Conservation (phyloP, 495 filamentous ascomycete species). For the Xylaria sp. region DNA sequence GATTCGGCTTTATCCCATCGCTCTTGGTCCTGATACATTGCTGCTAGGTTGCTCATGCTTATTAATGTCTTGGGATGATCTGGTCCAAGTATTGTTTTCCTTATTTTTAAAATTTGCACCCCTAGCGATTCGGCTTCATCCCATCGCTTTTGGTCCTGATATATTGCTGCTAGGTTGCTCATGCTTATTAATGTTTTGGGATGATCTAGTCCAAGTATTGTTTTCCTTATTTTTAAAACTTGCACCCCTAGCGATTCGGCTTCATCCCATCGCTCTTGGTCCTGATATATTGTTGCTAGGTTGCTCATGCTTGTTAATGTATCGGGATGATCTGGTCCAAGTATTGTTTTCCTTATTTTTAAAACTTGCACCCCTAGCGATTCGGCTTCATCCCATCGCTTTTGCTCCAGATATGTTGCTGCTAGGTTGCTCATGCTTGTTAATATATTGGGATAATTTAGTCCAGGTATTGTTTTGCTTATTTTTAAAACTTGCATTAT, state of each 20-base stretch:
- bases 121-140: slow-evolving; percentile 45
- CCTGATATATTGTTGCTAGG: slow-evolving; percentile 44
- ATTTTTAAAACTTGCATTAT: slow-evolving; percentile 43
- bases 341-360: slow-evolving; percentile 38
- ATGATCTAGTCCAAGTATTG: slow-evolving; percentile 48
- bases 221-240: slow-evolving; percentile 43
- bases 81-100: slow-evolving; percentile 42
- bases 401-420: slow-evolving; percentile 41
- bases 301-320: slow-evolving; percentile 45
- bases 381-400: slow-evolving; percentile 46
- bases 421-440: slow-evolving; percentile 24
- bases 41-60: slow-evolving; percentile 42
- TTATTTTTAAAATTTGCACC: slow-evolving; percentile 43
- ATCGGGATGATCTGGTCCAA: slow-evolving; percentile 49
- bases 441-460: slow-evolving; percentile 49
- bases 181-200: slow-evolving; percentile 51
- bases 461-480: slow-evolving; percentile 42
- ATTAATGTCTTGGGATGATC: slow-evolving; percentile 53
- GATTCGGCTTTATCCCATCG: slow-evolving; percentile 44
- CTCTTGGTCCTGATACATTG: slow-evolving; percentile 43
- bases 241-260: slow-evolving; percentile 44
- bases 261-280: slow-evolving; percentile 45
- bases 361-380: slow-evolving; percentile 44
- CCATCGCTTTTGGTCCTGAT: slow-evolving; percentile 42
- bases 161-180: slow-evolving; percentile 47